These are phyloP conservation scores for Pezicula neosporulosa DNA, from an alignment of 2,329 filamentous ascomycete species.

Conservation along the genomic window DNA sequence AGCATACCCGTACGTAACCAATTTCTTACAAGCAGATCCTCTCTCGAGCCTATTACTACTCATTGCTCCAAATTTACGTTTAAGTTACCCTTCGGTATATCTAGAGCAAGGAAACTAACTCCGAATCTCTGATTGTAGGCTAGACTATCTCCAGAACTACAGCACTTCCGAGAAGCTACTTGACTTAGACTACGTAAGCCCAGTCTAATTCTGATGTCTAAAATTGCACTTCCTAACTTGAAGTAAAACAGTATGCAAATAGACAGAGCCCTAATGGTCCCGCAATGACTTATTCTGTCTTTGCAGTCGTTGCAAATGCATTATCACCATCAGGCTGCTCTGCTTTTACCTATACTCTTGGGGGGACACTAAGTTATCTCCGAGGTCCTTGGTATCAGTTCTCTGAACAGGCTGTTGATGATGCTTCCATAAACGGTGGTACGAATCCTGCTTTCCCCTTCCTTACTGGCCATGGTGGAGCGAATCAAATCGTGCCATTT, in stretches of 20 bases:
- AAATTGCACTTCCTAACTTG: conserved; percentile 4
- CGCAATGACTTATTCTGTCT: conserved; percentile 71
- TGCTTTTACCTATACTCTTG: conserved; percentile 63
- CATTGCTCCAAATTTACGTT: too few relatives aligned
- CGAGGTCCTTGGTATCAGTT: conserved; percentile 68
- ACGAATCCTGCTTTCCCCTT: conserved; percentile 47
- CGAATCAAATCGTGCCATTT: conserved; percentile 63
- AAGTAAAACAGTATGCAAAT: conserved; percentile 51
- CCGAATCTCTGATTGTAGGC: too few relatives aligned
- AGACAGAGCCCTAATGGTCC: conserved; percentile 66
- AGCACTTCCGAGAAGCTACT: conserved; percentile 40
- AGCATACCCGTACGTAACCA: conserved; percentile 62
- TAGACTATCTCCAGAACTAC: conserved; percentile 55
- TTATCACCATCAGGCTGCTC: conserved; percentile 65
- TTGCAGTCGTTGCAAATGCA: conserved; percentile 63
- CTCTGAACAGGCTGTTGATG: conserved; percentile 65
- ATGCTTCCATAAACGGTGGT: conserved; percentile 53
- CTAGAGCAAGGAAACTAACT: too few relatives aligned
- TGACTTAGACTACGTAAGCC: conserved; percentile 58
- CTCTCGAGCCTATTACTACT: too few relatives aligned
- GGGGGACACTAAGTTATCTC: conserved; percentile 60
- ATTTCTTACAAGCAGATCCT: too few relatives aligned
- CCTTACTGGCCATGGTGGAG: conserved; percentile 66
- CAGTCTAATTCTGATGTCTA: not conserved
- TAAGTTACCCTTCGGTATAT: too few relatives aligned